Evolutionary conservation across 305 asterid species (phyloP).

Genomic region (Fraxinus albicans): DNA sequence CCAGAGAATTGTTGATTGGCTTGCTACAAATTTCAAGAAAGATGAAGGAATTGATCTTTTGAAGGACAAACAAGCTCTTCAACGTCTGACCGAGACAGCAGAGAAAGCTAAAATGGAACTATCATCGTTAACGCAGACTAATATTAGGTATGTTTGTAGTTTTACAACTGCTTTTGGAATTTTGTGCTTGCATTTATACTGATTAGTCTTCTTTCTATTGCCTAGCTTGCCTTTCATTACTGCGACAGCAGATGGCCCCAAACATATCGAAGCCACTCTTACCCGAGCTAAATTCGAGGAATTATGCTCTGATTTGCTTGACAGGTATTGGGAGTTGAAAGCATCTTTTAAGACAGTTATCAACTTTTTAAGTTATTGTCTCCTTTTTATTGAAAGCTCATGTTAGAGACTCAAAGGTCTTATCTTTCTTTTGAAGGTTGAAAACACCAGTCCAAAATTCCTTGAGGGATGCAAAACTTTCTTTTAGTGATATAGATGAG

Average conservation of each 20-base stretch:
- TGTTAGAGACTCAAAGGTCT: neutral
- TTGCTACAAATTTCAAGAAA: conserved; percentile 68
- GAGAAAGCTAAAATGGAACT: conserved; percentile 98
- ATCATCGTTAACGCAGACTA: conserved; percentile 83
- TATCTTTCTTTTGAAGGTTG: conserved; percentile 40
- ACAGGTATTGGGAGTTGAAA: conserved; percentile 49
- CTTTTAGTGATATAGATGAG: conserved; percentile 79
- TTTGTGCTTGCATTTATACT: conserved; percentile 2
- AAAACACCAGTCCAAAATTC: conserved; percentile 88
- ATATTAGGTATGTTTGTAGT: conserved; percentile 53
- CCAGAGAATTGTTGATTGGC: conserved; percentile 98
- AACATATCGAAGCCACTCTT: conserved; percentile 88
- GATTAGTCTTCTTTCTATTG: neutral
- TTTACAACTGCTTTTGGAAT: neutral
- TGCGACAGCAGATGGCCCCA: conserved; percentile 97
- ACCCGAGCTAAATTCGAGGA: conserved; percentile 94
- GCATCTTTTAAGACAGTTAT: neutral
- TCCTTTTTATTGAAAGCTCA: neutral
- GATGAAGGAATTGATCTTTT: conserved; percentile 86
- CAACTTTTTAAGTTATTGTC: neutral
- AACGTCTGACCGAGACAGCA: conserved; percentile 93
- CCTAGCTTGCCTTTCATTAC: conserved; percentile 94
- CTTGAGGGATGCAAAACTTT: conserved; percentile 86
- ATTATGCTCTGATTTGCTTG: conserved; percentile 87
- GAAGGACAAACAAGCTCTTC: conserved; percentile 99